Percentiles rank a stretch among this genome's conserved stretches.
Evolutionary conservation across 1,284 basidiomycete species (phyloP).

Genomic region (Leccinum ponderosum): DNA sequence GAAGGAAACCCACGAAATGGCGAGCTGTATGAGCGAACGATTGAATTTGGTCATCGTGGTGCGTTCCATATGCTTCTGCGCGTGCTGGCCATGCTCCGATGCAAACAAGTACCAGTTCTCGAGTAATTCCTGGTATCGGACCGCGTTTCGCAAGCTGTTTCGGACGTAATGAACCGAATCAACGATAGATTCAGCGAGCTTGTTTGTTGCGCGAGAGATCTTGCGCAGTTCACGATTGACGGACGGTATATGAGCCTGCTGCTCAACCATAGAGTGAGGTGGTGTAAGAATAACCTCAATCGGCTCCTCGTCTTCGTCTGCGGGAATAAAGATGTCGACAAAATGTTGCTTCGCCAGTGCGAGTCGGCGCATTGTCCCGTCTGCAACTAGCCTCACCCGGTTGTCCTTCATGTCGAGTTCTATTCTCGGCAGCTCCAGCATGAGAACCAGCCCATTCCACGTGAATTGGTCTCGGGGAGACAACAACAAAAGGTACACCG

Average conservation of each 20-base stretch:
- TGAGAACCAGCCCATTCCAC: constrained; percentile 91
- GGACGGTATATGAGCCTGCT: constrained; percentile 88
- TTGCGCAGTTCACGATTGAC: constrained; percentile 92
- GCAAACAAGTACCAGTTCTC: constrained; percentile 98
- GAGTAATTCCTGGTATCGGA: constrained; percentile 82
- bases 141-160: constrained; percentile 59
- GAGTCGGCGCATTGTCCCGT: constrained; percentile 82
- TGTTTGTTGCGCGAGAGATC: constrained; percentile 86
- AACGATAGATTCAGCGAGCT: constrained; percentile 91
- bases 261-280: constrained; percentile 73
- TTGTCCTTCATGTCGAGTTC: constrained; percentile 83
- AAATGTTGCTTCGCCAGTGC: constrained; percentile 81
- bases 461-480: constrained; percentile 88
- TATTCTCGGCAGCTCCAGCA: constrained; percentile 67
- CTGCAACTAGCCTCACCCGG: constrained; percentile 82
- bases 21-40: constrained; percentile 79
- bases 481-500: constrained; percentile 80
- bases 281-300: constrained; percentile 44
- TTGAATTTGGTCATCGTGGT: constrained; percentile 75
- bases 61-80: constrained; percentile 85
- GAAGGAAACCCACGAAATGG: constrained; percentile 97
- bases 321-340: constrained; percentile 58
- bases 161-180: constrained; percentile 87
- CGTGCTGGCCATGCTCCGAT: constrained; percentile 91
- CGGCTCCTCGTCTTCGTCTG: constrained; percentile 61